Base-by-base conservation (phyloP, 208 protist genomes). In the Trypanosoma platydactyli region DNA sequence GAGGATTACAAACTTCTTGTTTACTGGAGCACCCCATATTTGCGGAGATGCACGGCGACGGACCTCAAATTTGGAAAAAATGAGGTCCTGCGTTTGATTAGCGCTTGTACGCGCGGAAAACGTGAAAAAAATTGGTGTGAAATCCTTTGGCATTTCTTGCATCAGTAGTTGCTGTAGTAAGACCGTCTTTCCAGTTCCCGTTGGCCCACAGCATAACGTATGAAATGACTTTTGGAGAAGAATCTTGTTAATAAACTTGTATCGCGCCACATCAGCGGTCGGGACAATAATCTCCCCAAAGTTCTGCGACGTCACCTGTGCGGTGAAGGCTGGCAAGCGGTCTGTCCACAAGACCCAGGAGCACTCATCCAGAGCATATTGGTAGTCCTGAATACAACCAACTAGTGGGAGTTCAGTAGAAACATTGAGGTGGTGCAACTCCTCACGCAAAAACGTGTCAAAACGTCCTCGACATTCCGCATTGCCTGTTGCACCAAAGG, bases 111-210 rank as follows among this genome's bases (percentile, higher is more conserved):
- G 96, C 12, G 98, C 98, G 30, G 98, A 99, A 78, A 99, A 99
- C 62, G 88, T 97, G 69, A 99, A 90, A 55, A 98, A 96, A 59
- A 98, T 94, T 12, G 97, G 94, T 44, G 89, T 92, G 79, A 94
- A 99, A 65, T 98, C 83, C 54, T 96, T 93, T 11, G 93, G 84
- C 87, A 98, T 97, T 38, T 91, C 88, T 42, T 83, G 88, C 83
- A 98, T 92, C 42, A 99, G 81, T 46, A 98, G 90, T 68, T 98
- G 85, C 68, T 89, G 86, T 42, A 99, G 81, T 29, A 97, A 77
- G n/a, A 99, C 85, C 44, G 96, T 98, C 79, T 99, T 99, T 44
- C 97, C 98, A 4, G 98, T 99, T 27, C 98, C 98, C 3, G 98
- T 99, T 11, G 95, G 97, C 11, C 98, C 98, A 64, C 97, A 97